phyloP scores from a whole-genome alignment of 805 yeast species.

The Zygosaccharomyces gambellarensis region DNA sequence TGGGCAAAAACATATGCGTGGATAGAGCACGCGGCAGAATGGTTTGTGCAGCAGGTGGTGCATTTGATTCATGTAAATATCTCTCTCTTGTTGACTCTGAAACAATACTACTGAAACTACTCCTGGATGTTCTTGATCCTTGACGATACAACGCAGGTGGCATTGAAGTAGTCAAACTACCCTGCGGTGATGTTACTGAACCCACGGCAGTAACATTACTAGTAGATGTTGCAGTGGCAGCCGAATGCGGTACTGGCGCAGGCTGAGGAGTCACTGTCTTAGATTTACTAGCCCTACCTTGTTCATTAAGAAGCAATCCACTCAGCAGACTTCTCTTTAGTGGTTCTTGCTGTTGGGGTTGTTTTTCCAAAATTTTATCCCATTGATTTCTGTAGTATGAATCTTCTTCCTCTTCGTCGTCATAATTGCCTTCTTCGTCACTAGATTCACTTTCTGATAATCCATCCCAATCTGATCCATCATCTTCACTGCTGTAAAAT shows the following conservation, averaged over 20 bases:
- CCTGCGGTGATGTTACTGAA: slow-evolving; percentile 27
- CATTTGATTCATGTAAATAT: slow-evolving; percentile 45
- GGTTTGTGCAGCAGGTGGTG: slow-evolving; percentile 57
- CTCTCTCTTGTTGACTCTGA: slow-evolving; percentile 35
- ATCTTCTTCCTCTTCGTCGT: slow-evolving; percentile 32
- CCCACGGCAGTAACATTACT: slow-evolving; percentile 29
- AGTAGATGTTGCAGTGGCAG: slow-evolving; percentile 2
- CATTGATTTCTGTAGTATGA: slow-evolving; percentile 31
- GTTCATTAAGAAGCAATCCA: slow-evolving; percentile 29
- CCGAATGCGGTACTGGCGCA: slow-evolving; percentile 1
- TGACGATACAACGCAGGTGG: slow-evolving; percentile 3
- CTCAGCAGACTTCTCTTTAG: slow-evolving; percentile 29
- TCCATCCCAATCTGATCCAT: slow-evolving; percentile 34
- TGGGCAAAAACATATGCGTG: slow-evolving; percentile 58
- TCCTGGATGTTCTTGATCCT: slow-evolving; percentile 7
- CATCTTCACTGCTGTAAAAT: slow-evolving; percentile 35
- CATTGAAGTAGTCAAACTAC: neutral
- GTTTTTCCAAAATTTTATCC: slow-evolving; percentile 29
- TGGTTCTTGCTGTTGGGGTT: slow-evolving; percentile 18
- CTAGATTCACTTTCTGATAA: slow-evolving; percentile 11
- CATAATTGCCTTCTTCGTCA: slow-evolving; percentile 26
- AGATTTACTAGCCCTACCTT: slow-evolving; percentile 2
- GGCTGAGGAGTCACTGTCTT: slow-evolving; percentile 3
- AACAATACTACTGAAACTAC: slow-evolving; percentile 34
- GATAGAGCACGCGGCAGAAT: slow-evolving; percentile 55